Percentiles rank a stretch among this genome's conserved stretches.
Evolutionary conservation across 306 rosid species (phyloP).

Genomic region (Castanea crenata): DNA sequence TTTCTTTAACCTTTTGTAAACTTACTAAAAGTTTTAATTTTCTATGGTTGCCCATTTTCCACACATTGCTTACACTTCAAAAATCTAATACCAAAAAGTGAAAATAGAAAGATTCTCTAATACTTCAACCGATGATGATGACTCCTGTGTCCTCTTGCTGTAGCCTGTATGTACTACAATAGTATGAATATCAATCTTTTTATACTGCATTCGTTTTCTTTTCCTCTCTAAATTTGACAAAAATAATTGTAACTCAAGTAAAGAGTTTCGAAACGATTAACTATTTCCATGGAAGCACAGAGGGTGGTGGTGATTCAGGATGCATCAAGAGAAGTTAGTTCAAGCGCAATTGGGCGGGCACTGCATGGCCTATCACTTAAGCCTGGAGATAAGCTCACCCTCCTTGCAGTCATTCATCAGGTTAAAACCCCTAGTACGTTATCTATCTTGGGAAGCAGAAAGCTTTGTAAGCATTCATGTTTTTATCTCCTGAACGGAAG

Average conservation of each 20-base stretch:
- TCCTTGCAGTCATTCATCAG: constrained; percentile 62
- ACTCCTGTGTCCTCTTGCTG: no score
- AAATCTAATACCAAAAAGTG: no score
- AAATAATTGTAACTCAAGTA: not conserved
- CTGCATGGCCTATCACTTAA: constrained; percentile 39
- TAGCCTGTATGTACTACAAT: no score
- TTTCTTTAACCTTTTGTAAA: not conserved
- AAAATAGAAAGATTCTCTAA: no score
- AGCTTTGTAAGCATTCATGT: constrained; percentile 27
- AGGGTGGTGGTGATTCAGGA: constrained; percentile 72
- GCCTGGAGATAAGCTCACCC: constrained; percentile 58
- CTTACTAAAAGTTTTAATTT: not conserved
- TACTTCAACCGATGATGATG: no score
- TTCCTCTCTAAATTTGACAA: not conserved
- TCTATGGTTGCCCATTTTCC: not conserved
- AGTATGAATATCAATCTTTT: no score
- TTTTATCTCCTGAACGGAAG: not conserved
- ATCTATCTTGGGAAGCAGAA: constrained; percentile 31
- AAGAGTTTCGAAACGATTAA: not conserved
- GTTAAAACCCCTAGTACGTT: constrained; percentile 68
- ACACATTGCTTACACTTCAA: not conserved
- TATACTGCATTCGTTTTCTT: not conserved
- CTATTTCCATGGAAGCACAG: constrained; percentile 31
- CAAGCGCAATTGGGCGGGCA: constrained; percentile 45
- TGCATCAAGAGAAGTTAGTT: constrained; percentile 46